Conservation (phyloP, 257 asterid genomes). For the Nicotiana obtusifolia region DNA sequence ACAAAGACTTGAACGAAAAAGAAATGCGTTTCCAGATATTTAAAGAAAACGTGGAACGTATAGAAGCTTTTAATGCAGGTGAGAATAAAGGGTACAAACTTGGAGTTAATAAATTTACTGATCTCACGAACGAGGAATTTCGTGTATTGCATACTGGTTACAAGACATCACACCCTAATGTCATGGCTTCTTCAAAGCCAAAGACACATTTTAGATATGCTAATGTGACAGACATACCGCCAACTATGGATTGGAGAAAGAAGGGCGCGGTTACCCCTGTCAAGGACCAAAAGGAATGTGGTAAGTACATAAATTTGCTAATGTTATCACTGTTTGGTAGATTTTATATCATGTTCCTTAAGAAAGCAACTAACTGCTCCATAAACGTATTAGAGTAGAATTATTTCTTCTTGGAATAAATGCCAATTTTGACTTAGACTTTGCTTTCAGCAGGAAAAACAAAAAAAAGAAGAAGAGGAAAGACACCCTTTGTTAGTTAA, state of each 20-base stretch:
- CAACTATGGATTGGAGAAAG: constrained; percentile 34
- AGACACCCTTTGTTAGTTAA: neutral
- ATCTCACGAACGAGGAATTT: constrained; percentile 34
- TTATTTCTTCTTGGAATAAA: neutral
- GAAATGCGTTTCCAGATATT: constrained; percentile 28
- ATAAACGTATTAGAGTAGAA: neutral
- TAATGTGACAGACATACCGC: constrained; percentile 22
- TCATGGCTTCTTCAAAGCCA: neutral
- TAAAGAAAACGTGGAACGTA: constrained; percentile 28
- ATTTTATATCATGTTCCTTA: neutral
- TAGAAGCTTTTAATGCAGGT: constrained; percentile 32
- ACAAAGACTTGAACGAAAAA: constrained; percentile 20
- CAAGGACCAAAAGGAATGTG: constrained; percentile 44
- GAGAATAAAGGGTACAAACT: constrained; percentile 22
- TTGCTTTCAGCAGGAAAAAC: neutral
- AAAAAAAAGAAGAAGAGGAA: too few species aligned
- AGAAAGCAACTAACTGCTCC: neutral
- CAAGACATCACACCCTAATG: constrained; percentile 7
- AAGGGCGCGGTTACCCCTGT: constrained; percentile 38
- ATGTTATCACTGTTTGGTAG: neutral
- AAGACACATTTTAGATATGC: constrained; percentile 19
- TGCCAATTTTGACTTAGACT: neutral
- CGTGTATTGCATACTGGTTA: constrained; percentile 25
- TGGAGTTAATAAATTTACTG: constrained; percentile 26
- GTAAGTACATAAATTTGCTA: constrained; percentile 14